A percentile compares a stretch with the other conserved stretches of the same genome.
Conservation (phyloP, 345 rosid species). For the Populus pruinosa region DNA sequence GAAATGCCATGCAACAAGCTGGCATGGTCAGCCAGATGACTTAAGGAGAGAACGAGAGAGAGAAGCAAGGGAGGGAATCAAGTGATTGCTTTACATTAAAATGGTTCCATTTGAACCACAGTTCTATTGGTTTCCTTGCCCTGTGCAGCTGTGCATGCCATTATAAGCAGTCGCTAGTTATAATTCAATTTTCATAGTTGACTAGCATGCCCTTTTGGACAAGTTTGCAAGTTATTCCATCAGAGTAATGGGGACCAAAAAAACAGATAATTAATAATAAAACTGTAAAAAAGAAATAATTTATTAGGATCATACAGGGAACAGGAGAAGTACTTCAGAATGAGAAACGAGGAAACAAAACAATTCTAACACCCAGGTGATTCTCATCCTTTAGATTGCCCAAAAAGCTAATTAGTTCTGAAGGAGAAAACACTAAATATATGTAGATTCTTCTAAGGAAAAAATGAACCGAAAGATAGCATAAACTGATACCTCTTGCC, state of each 20-base stretch:
- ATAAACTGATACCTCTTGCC: conserved; percentile 54
- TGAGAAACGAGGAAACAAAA: not conserved
- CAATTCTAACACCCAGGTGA: not conserved
- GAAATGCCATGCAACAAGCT: not conserved
- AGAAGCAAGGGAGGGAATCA: not conserved
- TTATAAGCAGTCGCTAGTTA: not conserved
- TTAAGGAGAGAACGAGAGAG: not conserved
- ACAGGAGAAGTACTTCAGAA: not conserved
- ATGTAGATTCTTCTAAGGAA: not conserved
- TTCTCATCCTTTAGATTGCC: not conserved
- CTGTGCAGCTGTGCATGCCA: too few relatives aligned
- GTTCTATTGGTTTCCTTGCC: too few relatives aligned
- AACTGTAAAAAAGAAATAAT: not conserved
- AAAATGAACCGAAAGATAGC: not conserved
- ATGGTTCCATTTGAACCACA: not conserved
- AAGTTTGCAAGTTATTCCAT: not conserved
- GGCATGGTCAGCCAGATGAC: not conserved
- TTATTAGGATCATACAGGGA: not conserved
- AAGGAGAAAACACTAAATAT: not conserved
- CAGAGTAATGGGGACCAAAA: not conserved
- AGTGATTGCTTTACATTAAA: not conserved
- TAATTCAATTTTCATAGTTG: not conserved
- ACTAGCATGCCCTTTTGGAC: not conserved
- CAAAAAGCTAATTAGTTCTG: not conserved
- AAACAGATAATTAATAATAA: not conserved